These are phyloP conservation scores for Antitrichia curtipendula DNA, from an alignment of 225 moss, liverwort and hornwort genomes.

Conservation along the genomic window DNA sequence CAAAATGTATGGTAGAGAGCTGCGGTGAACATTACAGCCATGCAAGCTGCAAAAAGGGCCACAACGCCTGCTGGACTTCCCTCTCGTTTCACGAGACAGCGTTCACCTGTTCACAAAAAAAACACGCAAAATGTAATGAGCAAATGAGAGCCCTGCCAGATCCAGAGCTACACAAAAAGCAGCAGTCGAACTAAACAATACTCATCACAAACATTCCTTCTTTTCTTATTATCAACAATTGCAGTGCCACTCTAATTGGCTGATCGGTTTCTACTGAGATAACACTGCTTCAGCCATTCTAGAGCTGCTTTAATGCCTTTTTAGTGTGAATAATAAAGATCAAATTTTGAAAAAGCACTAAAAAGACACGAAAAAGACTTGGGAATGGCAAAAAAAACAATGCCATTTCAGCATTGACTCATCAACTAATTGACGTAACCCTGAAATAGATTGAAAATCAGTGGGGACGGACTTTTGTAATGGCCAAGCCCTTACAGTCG, in stretches of 20 bases:
- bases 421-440: neutral
- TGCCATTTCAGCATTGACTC: neutral
- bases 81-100: constrained; percentile 68
- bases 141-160: neutral
- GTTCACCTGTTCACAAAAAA: constrained; percentile 41
- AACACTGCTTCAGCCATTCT: neutral
- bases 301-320: neutral
- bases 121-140: neutral
- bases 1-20: constrained; percentile 63
- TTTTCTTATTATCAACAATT: neutral
- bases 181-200: neutral
- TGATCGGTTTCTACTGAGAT: neutral
- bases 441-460: neutral
- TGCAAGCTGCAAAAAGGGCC: constrained; percentile 69
- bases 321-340: neutral
- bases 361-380: neutral
- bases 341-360: neutral
- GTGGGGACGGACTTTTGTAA: neutral
- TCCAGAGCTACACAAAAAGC: neutral
- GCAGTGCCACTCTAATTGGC: neutral
- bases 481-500: neutral
- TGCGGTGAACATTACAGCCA: constrained; percentile 77
- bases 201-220: neutral
- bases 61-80: constrained; percentile 72
- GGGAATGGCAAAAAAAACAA: neutral